A percentile compares a stretch with the other conserved stretches of the same genome.
Evolutionary conservation across 2,329 filamentous ascomycete species (phyloP).

Genomic region (Pestalotiopsis sp.): DNA sequence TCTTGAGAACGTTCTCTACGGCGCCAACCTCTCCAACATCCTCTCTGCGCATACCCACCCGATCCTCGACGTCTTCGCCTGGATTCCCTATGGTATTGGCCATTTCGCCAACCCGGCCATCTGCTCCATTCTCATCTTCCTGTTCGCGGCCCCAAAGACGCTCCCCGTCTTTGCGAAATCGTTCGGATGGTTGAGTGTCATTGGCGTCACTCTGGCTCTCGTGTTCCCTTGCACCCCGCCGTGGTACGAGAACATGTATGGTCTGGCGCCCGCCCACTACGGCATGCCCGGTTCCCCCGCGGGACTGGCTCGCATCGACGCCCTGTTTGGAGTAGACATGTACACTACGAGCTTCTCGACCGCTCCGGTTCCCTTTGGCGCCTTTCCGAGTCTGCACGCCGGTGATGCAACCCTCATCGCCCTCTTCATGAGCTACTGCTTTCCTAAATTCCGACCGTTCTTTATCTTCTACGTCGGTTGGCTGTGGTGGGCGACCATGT

Average conservation of each 20-base stretch:
- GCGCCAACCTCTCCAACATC: conserved; percentile 94
- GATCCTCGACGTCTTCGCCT: conserved; percentile 83
- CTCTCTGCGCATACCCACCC: conserved; percentile 86
- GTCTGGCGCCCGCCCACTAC: conserved; percentile 88
- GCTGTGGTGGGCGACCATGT: conserved; percentile 99
- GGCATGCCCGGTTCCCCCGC: conserved; percentile 88
- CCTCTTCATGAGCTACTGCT: conserved; percentile 90
- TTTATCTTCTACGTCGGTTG: conserved; percentile 86
- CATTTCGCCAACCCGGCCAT: conserved; percentile 88
- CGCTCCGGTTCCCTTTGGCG: conserved; percentile 90
- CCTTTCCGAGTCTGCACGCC: conserved; percentile 91
- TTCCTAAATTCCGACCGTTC: conserved; percentile 78
- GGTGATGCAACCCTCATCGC: conserved; percentile 88
- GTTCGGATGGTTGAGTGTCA: conserved; percentile 91
- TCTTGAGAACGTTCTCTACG: conserved; percentile 94
- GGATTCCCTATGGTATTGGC: conserved; percentile 89
- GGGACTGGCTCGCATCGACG: conserved; percentile 85
- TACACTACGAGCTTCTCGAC: conserved; percentile 93
- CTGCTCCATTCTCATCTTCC: conserved; percentile 77
- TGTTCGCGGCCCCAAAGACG: conserved; percentile 86
- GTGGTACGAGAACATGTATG: conserved; percentile 95
- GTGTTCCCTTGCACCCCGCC: conserved; percentile 92
- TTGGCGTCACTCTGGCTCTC: conserved; percentile 85
- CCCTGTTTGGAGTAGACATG: conserved; percentile 86
- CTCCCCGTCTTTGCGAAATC: conserved; percentile 82